Conservation (phyloP, 345 rosid genomes). For the Draba incana region DNA sequence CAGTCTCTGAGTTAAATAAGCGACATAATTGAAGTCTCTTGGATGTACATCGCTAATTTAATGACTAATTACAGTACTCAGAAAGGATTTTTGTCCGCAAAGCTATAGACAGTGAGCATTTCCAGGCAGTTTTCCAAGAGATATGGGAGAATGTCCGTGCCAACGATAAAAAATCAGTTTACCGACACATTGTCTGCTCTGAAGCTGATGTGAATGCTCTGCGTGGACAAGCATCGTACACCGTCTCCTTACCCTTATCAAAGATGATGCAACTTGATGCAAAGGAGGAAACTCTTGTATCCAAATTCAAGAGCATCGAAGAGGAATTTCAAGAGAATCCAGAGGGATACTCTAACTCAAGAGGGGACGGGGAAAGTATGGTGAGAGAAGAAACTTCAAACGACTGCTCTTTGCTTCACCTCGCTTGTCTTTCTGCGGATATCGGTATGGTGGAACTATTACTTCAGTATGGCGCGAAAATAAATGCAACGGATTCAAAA, state of each 20-base stretch:
- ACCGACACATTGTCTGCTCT: conserved; percentile 68
- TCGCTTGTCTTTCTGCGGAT: conserved; percentile 77
- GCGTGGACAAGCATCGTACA: conserved; percentile 56
- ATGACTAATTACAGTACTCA: conserved; percentile 54
- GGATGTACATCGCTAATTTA: conserved; percentile 2
- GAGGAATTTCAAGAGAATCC: conserved; percentile 47
- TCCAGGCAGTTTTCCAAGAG: conserved; percentile 52
- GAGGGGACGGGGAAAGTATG: conserved; percentile 40
- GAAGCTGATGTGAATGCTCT: conserved; percentile 61
- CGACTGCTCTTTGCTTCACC: conserved; percentile 74
- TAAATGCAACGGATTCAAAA: conserved; percentile 58
- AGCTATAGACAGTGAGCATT: conserved; percentile 51
- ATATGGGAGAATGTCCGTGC: conserved; percentile 66
- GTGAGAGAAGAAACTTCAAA: conserved; percentile 48
- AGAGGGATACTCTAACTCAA: conserved; percentile 40
- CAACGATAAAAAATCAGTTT: conserved; percentile 70
- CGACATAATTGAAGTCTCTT: neutral
- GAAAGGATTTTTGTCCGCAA: conserved; percentile 60
- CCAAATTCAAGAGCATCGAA: conserved; percentile 46
- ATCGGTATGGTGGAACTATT: conserved; percentile 77
- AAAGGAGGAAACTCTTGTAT: conserved; percentile 39
- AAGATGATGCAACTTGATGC: conserved; percentile 46
- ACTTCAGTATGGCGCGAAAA: conserved; percentile 73
- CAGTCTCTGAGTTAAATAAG: conserved; percentile 4
- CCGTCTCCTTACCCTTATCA: conserved; percentile 45